phyloP scores from a whole-genome alignment of 2,329 filamentous ascomycete genomes.

The Sporothrix curviconia region DNA sequence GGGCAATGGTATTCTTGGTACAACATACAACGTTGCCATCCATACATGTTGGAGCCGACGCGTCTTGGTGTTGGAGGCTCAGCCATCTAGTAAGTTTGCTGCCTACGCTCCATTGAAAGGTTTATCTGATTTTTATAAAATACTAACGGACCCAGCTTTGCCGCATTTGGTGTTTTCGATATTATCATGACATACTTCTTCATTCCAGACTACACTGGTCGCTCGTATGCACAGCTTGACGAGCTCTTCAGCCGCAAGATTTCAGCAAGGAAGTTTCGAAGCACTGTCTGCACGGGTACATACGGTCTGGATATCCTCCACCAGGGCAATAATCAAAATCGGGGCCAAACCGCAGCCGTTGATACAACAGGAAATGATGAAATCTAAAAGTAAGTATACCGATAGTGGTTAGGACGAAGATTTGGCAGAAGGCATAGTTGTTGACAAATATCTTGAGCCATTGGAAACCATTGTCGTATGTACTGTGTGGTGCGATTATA shows the following conservation, averaged over 20 bases:
- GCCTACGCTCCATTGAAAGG: background rate
- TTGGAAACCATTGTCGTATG: too few relatives aligned
- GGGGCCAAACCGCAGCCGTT: too few relatives aligned
- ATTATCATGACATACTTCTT: background rate
- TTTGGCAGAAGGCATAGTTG: too few relatives aligned
- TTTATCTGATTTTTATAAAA: background rate
- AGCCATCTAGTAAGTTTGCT: background rate
- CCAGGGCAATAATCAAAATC: too few relatives aligned
- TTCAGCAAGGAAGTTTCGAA: background rate
- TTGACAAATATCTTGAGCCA: too few relatives aligned
- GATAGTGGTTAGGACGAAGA: too few relatives aligned
- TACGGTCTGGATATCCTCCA: background rate
- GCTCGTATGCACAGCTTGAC: background rate
- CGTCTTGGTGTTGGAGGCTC: background rate
- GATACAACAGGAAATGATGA: too few relatives aligned
- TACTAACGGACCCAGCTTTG: background rate
- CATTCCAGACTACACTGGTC: background rate
- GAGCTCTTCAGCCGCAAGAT: background rate
- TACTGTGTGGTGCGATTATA: too few relatives aligned
- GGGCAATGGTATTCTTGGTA: background rate
- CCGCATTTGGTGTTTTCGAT: background rate
- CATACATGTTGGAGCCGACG: background rate
- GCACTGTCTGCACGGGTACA: background rate
- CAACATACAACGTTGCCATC: constrained; percentile 2
- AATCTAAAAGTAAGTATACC: too few relatives aligned